Evolutionary conservation across 2,329 filamentous ascomycete genomes (phyloP), one percentile per base, ranked within the genome.

Genomic region (Pseudopyrenochaeta lycopersici): DNA sequence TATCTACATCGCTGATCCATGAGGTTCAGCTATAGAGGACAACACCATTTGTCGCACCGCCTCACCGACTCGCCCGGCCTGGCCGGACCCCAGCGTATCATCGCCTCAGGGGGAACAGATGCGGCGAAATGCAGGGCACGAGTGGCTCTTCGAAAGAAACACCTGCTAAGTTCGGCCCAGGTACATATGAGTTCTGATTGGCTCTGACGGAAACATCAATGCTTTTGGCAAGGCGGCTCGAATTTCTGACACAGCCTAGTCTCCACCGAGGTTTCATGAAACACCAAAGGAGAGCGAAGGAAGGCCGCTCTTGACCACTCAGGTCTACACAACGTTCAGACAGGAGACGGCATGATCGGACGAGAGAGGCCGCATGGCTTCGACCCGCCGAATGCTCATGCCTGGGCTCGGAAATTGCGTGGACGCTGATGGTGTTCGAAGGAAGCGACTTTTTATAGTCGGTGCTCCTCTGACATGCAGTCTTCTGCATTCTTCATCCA

Each of bases 231-330:
- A 46, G 48, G 65, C 57, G 63, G 59, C 60, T 63, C 52, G 55
- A 56, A 51, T 35, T 50, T 64, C 70, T 74, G 68, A 73, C 63
- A 68, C 71, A 42, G 51, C 59, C 71, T 71, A 72, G 67, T 59
- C 60, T 62, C 70, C 68, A 73, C 70, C 43, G 27, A 54, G 55
- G 67, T 66, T 68, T 72, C 62, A 64, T 66, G 65, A 69, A 73
- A 73, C 70, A 67, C 58, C 61, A 63, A 46, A 61, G 48, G 59
- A 60, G 54, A 47, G 47, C 54, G 48, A 62, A 58, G 54, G 56
- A 64, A 59, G 56, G 47, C 53, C 52, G 36, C 56, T 50, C 55
- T 62, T 56, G 54, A 65, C 70, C 71, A 72, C 56, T 69, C 62
- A 67, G 32, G 55, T 49, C 53, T 49, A 48, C 50, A 42, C 49